Conservation (phyloP, 1,139 yeast genomes). For the Arxiozyma telluris region DNA sequence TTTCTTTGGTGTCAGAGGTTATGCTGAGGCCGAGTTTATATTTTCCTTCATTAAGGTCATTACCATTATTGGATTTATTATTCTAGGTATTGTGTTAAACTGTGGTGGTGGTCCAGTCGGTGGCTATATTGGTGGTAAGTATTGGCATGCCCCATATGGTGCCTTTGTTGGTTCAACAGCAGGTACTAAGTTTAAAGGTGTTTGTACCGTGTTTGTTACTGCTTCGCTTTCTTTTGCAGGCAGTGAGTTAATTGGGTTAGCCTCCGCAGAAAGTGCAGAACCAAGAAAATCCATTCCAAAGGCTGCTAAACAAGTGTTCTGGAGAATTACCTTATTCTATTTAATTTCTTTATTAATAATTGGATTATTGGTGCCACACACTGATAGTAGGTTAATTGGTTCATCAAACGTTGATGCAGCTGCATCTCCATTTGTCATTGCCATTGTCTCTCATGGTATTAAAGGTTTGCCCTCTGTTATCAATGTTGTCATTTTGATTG, state of each 20-base stretch:
- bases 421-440: constrained; percentile 56
- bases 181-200: constrained; percentile 41
- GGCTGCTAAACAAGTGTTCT: constrained; percentile 67
- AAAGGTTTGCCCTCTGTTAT: constrained; percentile 47
- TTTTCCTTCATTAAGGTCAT: constrained; percentile 52
- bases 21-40: constrained; percentile 60
- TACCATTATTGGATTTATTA: constrained; percentile 58
- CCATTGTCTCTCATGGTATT: constrained; percentile 46
- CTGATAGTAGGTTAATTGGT: constrained; percentile 33
- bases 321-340: constrained; percentile 62
- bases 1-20: constrained; percentile 55
- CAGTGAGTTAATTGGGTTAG: constrained; percentile 73
- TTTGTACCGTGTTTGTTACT: constrained; percentile 40
- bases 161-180: constrained; percentile 48
- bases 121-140: constrained; percentile 49
- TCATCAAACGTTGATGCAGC: constrained; percentile 41
- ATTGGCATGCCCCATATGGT: constrained; percentile 54
- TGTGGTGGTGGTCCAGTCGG: constrained; percentile 61
- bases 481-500: constrained; percentile 45
- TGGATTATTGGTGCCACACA: constrained; percentile 41
- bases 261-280: constrained; percentile 77
- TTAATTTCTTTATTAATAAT: constrained; percentile 38
- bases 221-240: constrained; percentile 54
- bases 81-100: constrained; percentile 55
- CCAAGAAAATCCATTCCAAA: constrained; percentile 65